Base-by-base conservation (phyloP, 176 grass and related monocot genomes). In the Puccinellia tenuiflora region DNA sequence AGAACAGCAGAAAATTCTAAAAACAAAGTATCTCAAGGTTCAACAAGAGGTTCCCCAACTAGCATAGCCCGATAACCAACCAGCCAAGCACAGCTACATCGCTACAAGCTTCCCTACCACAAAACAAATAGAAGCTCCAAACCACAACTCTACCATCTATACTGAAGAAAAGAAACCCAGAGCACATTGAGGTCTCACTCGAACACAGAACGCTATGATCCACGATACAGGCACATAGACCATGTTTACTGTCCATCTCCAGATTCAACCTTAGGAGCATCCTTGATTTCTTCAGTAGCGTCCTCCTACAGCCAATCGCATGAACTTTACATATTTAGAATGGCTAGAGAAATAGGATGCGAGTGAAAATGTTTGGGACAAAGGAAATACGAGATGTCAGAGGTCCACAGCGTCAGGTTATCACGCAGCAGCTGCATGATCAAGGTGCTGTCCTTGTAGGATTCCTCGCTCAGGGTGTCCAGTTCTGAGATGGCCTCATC, bases 351-450 rank as follows among this genome's bases (percentile, higher is more conserved):
- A 22, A n/a, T n/a, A 77, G 17, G 22, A 76, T 35, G 70, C 10
- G 18, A 33, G 31, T 51, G 15, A 11, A 37, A 43, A 61, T 76
- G 43, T 6, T 78, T 16, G 40, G 2, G 64, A 60, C 0, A 0
- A 80, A 63, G 45, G 34, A 62, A 18, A 17, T 81, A 91, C 89
- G 77, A 71, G 40, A 91, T 88, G 73, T 92, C 82, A 14, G 92
- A 94, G 77, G 87, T 90, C 92, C 90, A 94, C 17, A 94, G 82
- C 31, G 90, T 94, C 69, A 95, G 91, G 84, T 94, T 94, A 69
- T 94, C 92, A 66, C 84, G 89, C 72, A 94, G 92, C 57, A 94
- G 90, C 53, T 95, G 92, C 90, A 92, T 95, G 35, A 86, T 94
- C 85, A 92, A 75, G 77, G 92, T 88, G 74, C 87, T 92, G 82